These are phyloP conservation scores for Neonectria sp. DNA, from an alignment of 2,329 filamentous ascomycete genomes.

Conservation along the genomic window DNA sequence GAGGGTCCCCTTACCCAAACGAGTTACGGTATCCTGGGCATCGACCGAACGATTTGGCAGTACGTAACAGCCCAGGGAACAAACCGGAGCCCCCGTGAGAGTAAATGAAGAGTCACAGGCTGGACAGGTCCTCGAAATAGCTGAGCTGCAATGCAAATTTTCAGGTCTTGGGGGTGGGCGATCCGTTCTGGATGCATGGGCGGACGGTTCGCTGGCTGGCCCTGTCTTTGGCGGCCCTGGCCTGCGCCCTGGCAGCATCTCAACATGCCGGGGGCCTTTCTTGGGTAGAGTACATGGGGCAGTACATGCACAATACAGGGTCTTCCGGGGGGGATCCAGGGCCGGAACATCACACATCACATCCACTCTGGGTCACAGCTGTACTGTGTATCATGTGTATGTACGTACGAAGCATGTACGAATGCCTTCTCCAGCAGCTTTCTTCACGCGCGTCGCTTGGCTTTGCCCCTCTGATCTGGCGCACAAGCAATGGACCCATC, in stretches of 20 bases:
- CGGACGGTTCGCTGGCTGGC: slow-evolving; percentile 37
- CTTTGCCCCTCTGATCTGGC: slow-evolving; percentile 7
- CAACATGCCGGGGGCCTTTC: slow-evolving; percentile 35
- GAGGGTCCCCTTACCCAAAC: slow-evolving; percentile 38
- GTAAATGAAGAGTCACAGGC: slow-evolving; percentile 19
- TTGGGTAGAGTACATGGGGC: slow-evolving; percentile 25
- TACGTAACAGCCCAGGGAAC: slow-evolving; percentile 45
- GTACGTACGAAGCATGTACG: not conserved
- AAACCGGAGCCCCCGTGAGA: slow-evolving; percentile 44
- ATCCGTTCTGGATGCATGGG: slow-evolving; percentile 26
- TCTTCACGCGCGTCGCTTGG: not conserved
- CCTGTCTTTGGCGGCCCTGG: slow-evolving; percentile 11
- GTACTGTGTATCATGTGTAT: not conserved
- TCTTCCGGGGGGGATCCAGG: slow-evolving; percentile 24
- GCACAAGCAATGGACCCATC: slow-evolving; percentile 2
- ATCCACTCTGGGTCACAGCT: slow-evolving; percentile 19
- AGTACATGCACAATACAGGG: slow-evolving; percentile 29
- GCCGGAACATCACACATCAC: slow-evolving; percentile 22
- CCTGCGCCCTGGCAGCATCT: slow-evolving; percentile 16
- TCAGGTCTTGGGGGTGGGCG: slow-evolving; percentile 13
- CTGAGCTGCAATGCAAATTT: slow-evolving; percentile 29
- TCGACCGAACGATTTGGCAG: not conserved
- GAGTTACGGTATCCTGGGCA: slow-evolving; percentile 41
- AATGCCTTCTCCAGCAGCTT: not conserved
- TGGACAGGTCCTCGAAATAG: slow-evolving; percentile 36